Conservation (phyloP, 371 early-diverging fungal species). For the Mucor circinelloides region DNA sequence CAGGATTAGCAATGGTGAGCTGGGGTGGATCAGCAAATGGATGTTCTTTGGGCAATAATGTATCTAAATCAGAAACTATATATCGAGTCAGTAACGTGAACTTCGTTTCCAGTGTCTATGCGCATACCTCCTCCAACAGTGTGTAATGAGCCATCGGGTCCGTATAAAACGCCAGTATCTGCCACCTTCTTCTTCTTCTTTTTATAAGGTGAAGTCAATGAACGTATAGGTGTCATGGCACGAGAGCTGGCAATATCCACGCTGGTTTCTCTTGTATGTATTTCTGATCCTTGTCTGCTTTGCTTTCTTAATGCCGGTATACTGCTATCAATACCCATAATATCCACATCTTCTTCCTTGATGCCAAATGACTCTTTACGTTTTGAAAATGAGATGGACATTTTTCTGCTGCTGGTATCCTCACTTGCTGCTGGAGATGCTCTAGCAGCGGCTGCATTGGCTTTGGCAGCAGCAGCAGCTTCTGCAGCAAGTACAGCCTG, state of each 20-base stretch:
- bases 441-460: slow-evolving; percentile 16
- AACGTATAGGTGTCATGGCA: slow-evolving; percentile 30
- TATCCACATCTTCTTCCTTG: slow-evolving; percentile 57
- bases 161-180: slow-evolving; percentile 47
- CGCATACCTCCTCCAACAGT: slow-evolving; percentile 42
- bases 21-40: slow-evolving; percentile 41
- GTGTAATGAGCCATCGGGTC: slow-evolving; percentile 47
- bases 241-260: slow-evolving; percentile 35
- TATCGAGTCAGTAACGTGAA: neutral
- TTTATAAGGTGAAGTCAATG: slow-evolving; percentile 19
- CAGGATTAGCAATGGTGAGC: slow-evolving; percentile 42
- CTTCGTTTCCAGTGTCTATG: neutral
- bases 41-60: slow-evolving; percentile 28
- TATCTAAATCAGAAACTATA: slow-evolving; percentile 27
- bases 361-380: slow-evolving; percentile 27
- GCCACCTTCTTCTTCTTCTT: slow-evolving; percentile 53
- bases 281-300: slow-evolving; percentile 32
- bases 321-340: slow-evolving; percentile 45
- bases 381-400: slow-evolving; percentile 12
- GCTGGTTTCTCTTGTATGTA: slow-evolving; percentile 26
- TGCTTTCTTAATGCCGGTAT: slow-evolving; percentile 30
- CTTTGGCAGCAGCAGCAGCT: neutral
- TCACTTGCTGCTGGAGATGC: neutral
- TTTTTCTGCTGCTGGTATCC: slow-evolving; percentile 18
- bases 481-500: slow-evolving; percentile 22